Evolutionary conservation across 805 yeast species (phyloP).

Genomic region (Lipomyces sp.): DNA sequence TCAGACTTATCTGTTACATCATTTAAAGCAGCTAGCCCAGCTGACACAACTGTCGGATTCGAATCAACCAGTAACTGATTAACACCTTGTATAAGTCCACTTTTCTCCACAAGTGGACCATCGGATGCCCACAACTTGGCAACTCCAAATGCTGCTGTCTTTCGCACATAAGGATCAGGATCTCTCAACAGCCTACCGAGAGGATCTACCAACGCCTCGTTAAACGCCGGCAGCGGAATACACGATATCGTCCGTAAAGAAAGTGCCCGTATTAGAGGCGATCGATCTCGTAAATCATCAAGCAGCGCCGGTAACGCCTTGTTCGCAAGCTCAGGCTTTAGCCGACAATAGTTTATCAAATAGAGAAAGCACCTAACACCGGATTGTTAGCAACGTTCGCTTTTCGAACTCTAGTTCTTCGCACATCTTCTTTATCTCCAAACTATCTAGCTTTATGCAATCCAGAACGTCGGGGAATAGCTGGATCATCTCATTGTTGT

Average conservation of each 20-base stretch:
- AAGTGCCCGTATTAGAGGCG: constrained; percentile 59
- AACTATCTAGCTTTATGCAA: constrained; percentile 56
- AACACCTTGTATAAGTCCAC: constrained; percentile 54
- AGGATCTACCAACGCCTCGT: constrained; percentile 52
- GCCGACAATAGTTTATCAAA: constrained; percentile 62
- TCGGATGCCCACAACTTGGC: constrained; percentile 68
- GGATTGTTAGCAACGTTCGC: not conserved
- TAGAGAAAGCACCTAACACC: constrained; percentile 60
- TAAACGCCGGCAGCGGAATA: constrained; percentile 59
- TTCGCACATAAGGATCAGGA: constrained; percentile 63
- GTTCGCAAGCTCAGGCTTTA: constrained; percentile 60
- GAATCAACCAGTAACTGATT: constrained; percentile 61
- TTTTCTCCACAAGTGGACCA: constrained; percentile 51
- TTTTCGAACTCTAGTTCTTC: not conserved
- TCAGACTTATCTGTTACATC: constrained; percentile 65
- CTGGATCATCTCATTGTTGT: constrained; percentile 73
- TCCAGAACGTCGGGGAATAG: constrained; percentile 70
- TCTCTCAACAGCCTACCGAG: constrained; percentile 50
- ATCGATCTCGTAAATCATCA: constrained; percentile 56
- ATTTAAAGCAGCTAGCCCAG: constrained; percentile 69
- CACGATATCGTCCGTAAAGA: constrained; percentile 68
- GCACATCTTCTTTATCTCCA: constrained; percentile 67
- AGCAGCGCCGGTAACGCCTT: constrained; percentile 61
- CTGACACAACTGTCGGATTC: constrained; percentile 59
- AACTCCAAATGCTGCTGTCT: constrained; percentile 70